Conservation (phyloP, 176 grass and related monocot species). For the Triticum monococcum region DNA sequence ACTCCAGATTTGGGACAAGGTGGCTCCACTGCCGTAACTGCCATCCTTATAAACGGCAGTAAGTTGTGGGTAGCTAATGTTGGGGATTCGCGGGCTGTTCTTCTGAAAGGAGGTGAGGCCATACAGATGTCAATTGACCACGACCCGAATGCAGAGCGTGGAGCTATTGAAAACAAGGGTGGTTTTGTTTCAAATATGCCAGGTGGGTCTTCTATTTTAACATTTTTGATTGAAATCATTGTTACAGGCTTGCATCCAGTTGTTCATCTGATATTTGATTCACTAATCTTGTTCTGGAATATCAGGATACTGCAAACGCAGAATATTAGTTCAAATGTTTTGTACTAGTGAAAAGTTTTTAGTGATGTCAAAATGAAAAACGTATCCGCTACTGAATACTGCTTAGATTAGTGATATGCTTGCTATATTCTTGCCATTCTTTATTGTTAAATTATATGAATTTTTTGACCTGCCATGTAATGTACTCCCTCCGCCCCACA, state of each 20-base stretch:
- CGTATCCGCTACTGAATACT: not conserved
- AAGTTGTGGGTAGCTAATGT: constrained; percentile 89
- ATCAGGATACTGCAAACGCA: not conserved
- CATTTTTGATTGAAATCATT: constrained; percentile 6
- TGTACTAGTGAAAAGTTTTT: not conserved
- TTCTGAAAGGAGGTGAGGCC: constrained; percentile 63
- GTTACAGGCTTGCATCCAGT: not conserved
- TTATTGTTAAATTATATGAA: not conserved
- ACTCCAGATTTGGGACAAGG: constrained; percentile 75
- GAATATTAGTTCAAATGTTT: not conserved
- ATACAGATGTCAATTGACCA: constrained; percentile 85
- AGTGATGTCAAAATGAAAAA: not conserved
- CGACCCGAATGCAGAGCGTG: constrained; percentile 72
- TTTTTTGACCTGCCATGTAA: not conserved
- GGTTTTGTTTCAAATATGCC: constrained; percentile 97
- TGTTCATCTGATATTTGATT: not conserved
- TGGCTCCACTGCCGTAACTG: constrained; percentile 86
- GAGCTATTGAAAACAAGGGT: constrained; percentile 72
- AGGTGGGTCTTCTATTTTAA: constrained; percentile 37
- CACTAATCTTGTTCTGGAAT: not conserved
- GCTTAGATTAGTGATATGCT: not conserved
- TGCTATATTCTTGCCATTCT: not conserved
- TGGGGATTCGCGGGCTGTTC: constrained; percentile 86
- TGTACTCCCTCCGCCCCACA: too few species aligned
- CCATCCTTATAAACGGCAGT: constrained; percentile 69